phyloP scores from a whole-genome alignment of 2,329 filamentous ascomycete species.

The Colletotrichum echinochloae region DNA sequence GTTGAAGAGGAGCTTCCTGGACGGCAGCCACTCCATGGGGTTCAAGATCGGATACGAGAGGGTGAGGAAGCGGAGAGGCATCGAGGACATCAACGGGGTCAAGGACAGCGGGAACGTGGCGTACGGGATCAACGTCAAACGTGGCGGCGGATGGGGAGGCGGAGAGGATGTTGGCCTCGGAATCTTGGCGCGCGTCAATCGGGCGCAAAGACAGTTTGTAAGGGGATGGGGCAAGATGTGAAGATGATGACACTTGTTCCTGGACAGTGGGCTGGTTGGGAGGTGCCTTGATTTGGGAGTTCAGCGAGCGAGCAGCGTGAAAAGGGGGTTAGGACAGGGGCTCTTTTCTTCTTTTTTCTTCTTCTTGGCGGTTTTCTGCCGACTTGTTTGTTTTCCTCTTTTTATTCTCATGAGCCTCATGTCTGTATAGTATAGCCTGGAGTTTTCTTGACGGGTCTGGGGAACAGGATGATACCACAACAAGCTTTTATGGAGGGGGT shows the following conservation, averaged over 20 bases:
- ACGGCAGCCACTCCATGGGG: slow-evolving; percentile 45
- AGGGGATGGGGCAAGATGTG: slow-evolving; percentile 29
- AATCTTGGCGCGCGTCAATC: slow-evolving; percentile 38
- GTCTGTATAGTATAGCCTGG: slow-evolving; percentile 21
- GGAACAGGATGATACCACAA: slow-evolving; percentile 35
- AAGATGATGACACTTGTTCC: neutral
- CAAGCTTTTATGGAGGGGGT: slow-evolving; percentile 1
- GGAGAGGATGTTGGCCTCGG: slow-evolving; percentile 41
- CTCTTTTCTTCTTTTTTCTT: neutral
- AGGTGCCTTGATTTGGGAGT: neutral
- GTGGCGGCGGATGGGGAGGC: slow-evolving; percentile 39
- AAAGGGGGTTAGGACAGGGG: neutral
- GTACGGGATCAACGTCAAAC: slow-evolving; percentile 39
- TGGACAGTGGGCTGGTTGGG: neutral
- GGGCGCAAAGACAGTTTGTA: slow-evolving; percentile 37
- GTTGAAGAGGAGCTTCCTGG: slow-evolving; percentile 41
- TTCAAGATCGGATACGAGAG: slow-evolving; percentile 46
- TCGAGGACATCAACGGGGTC: slow-evolving; percentile 19
- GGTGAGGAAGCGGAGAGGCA: slow-evolving; percentile 28
- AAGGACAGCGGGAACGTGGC: slow-evolving; percentile 19
- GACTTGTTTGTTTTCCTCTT: neutral
- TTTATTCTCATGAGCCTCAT: neutral
- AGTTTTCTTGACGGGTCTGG: slow-evolving; percentile 17
- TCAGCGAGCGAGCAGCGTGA: neutral
- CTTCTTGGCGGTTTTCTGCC: neutral